Conservation (phyloP, 2,329 filamentous ascomycete species). For the Trichoderma breve region DNA sequence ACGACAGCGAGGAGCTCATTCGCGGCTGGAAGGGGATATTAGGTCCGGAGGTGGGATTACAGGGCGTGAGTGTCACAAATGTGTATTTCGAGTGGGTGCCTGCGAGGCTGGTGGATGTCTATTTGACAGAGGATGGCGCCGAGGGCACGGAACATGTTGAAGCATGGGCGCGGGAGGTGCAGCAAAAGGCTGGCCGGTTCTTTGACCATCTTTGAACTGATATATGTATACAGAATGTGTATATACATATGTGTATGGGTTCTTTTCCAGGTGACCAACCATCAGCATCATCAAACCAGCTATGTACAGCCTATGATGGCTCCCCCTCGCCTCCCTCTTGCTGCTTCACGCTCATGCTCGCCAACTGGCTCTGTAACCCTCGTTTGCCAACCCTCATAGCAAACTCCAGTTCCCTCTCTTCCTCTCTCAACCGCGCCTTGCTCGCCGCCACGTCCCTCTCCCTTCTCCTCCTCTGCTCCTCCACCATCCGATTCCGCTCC, state of each 20-base stretch:
- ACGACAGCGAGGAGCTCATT: constrained; percentile 50
- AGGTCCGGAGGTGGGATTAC: neutral
- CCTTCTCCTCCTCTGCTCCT: constrained; percentile 61
- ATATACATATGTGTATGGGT: neutral
- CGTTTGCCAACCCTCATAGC: constrained; percentile 69
- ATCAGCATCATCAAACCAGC: neutral
- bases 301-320: constrained; percentile 19
- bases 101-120: constrained; percentile 48
- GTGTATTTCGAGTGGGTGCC: constrained; percentile 63
- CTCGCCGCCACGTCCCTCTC: constrained; percentile 59
- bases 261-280: neutral
- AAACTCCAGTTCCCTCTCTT: constrained; percentile 64
- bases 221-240: neutral
- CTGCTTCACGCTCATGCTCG: constrained; percentile 32
- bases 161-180: constrained; percentile 38
- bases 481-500: constrained; percentile 61
- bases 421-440: constrained; percentile 61
- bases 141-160: constrained; percentile 41
- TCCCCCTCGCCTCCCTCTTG: constrained; percentile 26
- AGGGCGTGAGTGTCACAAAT: constrained; percentile 42
- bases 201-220: constrained; percentile 41
- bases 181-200: constrained; percentile 38
- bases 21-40: constrained; percentile 43
- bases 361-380: constrained; percentile 62
- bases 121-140: constrained; percentile 54